A percentile compares a stretch with the other conserved stretches of the same genome.
Conservation (phyloP, 1,284 basidiomycete genomes). For the Boletus holoroseus region DNA sequence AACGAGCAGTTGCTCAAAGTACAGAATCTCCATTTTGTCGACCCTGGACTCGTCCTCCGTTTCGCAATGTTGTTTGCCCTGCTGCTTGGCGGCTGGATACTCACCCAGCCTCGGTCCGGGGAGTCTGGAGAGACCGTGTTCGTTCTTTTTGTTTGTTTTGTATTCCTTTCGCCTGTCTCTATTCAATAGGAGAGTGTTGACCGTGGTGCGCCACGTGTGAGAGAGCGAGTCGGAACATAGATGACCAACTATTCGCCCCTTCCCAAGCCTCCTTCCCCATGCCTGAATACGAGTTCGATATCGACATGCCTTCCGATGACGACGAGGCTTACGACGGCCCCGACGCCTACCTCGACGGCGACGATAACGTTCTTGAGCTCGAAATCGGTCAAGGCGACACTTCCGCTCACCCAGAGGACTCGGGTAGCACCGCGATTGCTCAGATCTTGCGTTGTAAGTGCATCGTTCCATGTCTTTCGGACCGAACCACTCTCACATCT, state of each 20-base stretch:
- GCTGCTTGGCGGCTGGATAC: background rate
- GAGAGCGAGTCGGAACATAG: background rate
- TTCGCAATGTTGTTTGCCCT: background rate
- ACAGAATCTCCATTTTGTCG: background rate
- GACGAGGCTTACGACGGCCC: conserved; percentile 32
- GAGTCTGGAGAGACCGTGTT: background rate
- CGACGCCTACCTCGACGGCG: conserved; percentile 31
- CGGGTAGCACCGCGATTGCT: conserved; percentile 16
- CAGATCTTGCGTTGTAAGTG: conserved; percentile 38
- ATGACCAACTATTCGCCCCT: conserved; percentile 1
- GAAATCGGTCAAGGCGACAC: conserved; percentile 17
- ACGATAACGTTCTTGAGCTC: conserved; percentile 29
- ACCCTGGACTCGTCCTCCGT: background rate
- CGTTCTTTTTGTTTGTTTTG: background rate
- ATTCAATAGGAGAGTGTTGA: background rate
- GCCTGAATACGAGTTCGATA: conserved; percentile 25
- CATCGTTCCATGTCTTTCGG: background rate
- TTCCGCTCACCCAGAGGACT: conserved; percentile 18
- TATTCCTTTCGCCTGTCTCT: background rate
- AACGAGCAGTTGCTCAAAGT: background rate
- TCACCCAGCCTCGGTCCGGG: background rate
- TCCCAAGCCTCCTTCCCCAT: conserved; percentile 15
- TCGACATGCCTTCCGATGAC: conserved; percentile 28
- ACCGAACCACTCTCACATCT: background rate
- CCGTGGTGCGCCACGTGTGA: conserved; percentile 14